A percentile compares a stretch with the other conserved stretches of the same genome.
Evolutionary conservation across 2,329 filamentous ascomycete species (phyloP).

Genomic region (Colletotrichum navitas): DNA sequence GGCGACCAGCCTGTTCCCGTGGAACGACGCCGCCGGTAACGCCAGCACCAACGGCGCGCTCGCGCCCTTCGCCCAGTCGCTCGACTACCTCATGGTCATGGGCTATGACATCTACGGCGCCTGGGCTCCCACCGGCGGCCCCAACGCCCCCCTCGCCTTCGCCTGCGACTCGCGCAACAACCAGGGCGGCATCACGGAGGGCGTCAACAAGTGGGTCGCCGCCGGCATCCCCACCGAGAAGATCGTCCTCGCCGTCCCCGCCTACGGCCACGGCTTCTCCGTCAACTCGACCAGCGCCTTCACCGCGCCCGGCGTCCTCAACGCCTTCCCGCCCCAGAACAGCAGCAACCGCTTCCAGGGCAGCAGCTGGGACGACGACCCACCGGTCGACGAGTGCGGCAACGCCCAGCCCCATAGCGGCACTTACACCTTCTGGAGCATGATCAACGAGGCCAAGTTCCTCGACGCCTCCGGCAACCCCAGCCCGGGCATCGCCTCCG

Average conservation of each 20-base stretch:
- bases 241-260: slow-evolving; percentile 35
- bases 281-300: slow-evolving; percentile 38
- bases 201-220: slow-evolving; percentile 34
- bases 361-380: slow-evolving; percentile 41
- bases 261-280: slow-evolving; percentile 41
- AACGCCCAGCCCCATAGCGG: slow-evolving; percentile 31
- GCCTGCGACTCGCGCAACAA: slow-evolving; percentile 36
- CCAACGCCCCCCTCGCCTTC: slow-evolving; percentile 31
- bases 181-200: slow-evolving; percentile 40
- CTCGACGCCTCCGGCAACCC: slow-evolving; percentile 36
- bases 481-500: slow-evolving; percentile 13
- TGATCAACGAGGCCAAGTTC: slow-evolving; percentile 37
- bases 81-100: slow-evolving; percentile 41
- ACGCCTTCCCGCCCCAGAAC: slow-evolving; percentile 37
- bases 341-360: slow-evolving; percentile 39
- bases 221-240: slow-evolving; percentile 34
- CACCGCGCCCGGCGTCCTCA: slow-evolving; percentile 23
- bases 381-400: slow-evolving; percentile 35
- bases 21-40: slow-evolving; percentile 25
- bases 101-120: slow-evolving; percentile 39
- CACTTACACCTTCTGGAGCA: slow-evolving; percentile 33
- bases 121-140: slow-evolving; percentile 35
- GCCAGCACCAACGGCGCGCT: slow-evolving; percentile 26
- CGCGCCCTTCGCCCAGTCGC: slow-evolving; percentile 20
- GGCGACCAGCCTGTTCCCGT: slow-evolving; percentile 31